A percentile compares a stretch with the other conserved stretches of the same genome.
These are phyloP conservation scores for Penicillium coffeae DNA, from an alignment of 495 filamentous ascomycete genomes.

Conservation along the genomic window DNA sequence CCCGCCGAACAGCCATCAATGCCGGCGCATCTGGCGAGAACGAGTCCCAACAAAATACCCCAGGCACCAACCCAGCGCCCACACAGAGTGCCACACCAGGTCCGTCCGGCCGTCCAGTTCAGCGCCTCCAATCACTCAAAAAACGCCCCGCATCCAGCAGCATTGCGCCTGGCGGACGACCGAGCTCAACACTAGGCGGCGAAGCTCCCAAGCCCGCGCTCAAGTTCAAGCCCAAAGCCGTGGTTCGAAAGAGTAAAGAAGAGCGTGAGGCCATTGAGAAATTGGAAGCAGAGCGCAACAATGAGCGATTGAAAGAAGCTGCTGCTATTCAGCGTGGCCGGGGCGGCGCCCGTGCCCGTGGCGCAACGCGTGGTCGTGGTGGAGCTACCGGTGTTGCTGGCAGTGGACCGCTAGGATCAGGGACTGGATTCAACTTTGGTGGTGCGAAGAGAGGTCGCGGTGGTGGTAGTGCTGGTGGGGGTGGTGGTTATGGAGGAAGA, in stretches of 20 bases:
- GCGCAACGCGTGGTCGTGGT: constrained; percentile 31
- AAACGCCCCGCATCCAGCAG: constrained; percentile 36
- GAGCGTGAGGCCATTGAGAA: constrained; percentile 49
- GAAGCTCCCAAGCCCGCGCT: constrained; percentile 30
- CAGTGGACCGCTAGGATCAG: constrained; percentile 30
- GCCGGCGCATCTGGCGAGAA: constrained; percentile 13
- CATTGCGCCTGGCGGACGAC: constrained; percentile 26
- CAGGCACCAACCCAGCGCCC: constrained; percentile 1
- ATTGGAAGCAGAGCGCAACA: constrained; percentile 43
- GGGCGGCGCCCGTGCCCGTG: constrained; percentile 23
- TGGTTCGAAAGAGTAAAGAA: constrained; percentile 47
- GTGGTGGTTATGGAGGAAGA: constrained; percentile 2
- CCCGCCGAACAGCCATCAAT: constrained; percentile 33
- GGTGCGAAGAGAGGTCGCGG: constrained; percentile 23
- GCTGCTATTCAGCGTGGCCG: constrained; percentile 40
- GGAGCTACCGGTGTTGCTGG: constrained; percentile 27
- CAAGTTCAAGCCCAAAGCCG: constrained; percentile 47
- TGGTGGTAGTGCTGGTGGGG: constrained; percentile 16
- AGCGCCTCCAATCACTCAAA: constrained; percentile 44
- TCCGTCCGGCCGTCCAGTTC: constrained; percentile 29
- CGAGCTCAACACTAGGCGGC: constrained; percentile 21
- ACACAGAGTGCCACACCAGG: constrained; percentile 13
- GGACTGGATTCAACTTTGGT: constrained; percentile 26
- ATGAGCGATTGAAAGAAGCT: constrained; percentile 42
- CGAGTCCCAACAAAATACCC: constrained; percentile 13